These are phyloP conservation scores for Lactarius tabidus DNA, from an alignment of 768 basidiomycete species.

Conservation along the genomic window DNA sequence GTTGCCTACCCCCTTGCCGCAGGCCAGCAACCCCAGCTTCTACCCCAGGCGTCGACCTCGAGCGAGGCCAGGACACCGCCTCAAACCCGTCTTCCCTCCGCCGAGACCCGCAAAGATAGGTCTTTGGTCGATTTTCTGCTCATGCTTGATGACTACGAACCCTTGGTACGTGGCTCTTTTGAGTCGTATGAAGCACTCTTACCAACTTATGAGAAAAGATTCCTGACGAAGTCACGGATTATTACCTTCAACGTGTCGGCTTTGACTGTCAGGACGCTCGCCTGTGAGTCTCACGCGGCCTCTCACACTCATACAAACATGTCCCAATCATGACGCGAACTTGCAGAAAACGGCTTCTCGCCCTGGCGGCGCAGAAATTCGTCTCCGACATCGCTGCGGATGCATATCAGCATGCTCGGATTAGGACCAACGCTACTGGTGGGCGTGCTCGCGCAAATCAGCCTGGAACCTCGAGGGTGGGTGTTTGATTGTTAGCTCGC, in stretches of 20 bases:
- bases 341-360: conserved; percentile 84
- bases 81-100: conserved; percentile 65
- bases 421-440: conserved; percentile 81
- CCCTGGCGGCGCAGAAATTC: conserved; percentile 96
- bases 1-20: conserved; percentile 26
- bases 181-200: background rate
- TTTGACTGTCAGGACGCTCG: conserved; percentile 95
- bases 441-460: conserved; percentile 65
- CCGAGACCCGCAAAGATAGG: conserved; percentile 82
- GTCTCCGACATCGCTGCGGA: conserved; percentile 95
- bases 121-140: conserved; percentile 91
- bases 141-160: conserved; percentile 96
- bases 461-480: conserved; percentile 61
- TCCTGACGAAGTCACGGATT: conserved; percentile 96
- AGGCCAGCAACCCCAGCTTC: conserved; percentile 26
- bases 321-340: conserved; percentile 9
- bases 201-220: conserved; percentile 49
- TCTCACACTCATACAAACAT: background rate
- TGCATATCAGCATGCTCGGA: conserved; percentile 96
- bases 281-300: conserved; percentile 51
- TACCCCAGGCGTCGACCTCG: conserved; percentile 22
- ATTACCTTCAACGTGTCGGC: conserved; percentile 92
- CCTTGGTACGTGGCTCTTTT: conserved; percentile 57
- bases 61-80: conserved; percentile 30
- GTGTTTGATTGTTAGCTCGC: conserved; percentile 23